Evolutionary conservation across 2,329 filamentous ascomycete species (phyloP).

Genomic region (Trichoderma sp.): DNA sequence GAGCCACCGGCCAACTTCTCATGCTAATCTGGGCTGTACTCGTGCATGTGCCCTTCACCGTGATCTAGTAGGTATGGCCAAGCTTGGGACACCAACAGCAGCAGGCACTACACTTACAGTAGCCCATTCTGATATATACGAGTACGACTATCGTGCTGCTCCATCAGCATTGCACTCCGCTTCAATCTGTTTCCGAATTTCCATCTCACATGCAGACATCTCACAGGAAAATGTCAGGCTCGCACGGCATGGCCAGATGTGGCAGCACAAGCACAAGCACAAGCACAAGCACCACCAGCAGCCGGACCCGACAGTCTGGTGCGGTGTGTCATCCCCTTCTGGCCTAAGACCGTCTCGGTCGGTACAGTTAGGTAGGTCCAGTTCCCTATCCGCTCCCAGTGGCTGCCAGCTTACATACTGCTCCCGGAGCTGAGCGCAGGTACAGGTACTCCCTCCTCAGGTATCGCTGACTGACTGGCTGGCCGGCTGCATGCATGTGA

Average conservation of each 20-base stretch:
- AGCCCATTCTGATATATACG: too few relatives aligned
- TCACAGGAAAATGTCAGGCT: not conserved
- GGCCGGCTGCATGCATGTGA: too few relatives aligned
- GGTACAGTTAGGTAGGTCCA: not conserved
- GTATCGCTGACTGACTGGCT: not conserved
- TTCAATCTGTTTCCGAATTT: too few relatives aligned
- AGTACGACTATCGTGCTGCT: too few relatives aligned
- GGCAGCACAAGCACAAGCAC: not conserved
- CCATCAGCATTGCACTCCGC: too few relatives aligned
- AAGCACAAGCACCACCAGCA: not conserved
- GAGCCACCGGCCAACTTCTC: too few relatives aligned
- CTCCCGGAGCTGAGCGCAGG: not conserved
- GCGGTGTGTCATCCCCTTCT: conserved; percentile 24
- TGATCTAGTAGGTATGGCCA: too few relatives aligned
- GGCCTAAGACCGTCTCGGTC: conserved; percentile 3
- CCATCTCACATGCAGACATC: not conserved
- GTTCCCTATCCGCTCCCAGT: not conserved
- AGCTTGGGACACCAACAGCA: too few relatives aligned
- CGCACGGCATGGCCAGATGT: not conserved
- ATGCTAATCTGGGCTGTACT: not conserved
- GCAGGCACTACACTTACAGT: too few relatives aligned
- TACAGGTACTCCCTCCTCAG: not conserved
- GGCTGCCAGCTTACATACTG: not conserved
- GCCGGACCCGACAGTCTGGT: conserved; percentile 27
- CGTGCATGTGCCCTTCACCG: not conserved